Conservation (phyloP, 2,329 filamentous ascomycete genomes). For the Xylaria sp. region DNA sequence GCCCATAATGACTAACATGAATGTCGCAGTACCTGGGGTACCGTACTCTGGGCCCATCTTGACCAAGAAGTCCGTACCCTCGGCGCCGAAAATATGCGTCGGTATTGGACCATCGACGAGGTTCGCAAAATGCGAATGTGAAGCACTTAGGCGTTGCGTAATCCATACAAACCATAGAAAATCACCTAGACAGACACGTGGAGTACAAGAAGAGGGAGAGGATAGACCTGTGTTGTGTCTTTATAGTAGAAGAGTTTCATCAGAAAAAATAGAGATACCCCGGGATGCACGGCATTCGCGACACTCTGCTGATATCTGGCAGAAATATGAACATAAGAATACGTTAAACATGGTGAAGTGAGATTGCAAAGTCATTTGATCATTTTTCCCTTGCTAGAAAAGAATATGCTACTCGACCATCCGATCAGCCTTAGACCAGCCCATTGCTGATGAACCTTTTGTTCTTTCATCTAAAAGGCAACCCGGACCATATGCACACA, state of each 20-base stretch:
- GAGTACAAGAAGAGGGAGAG: background rate
- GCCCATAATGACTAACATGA: background rate
- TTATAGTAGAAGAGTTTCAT: background rate
- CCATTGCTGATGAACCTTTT: slow-evolving; percentile 41
- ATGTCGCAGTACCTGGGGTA: slow-evolving; percentile 66
- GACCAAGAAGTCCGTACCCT: slow-evolving; percentile 85
- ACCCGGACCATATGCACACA: slow-evolving; percentile 46
- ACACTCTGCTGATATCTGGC: background rate
- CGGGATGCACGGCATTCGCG: background rate
- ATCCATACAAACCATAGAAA: background rate
- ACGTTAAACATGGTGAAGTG: slow-evolving; percentile 12
- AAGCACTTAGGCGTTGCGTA: slow-evolving; percentile 1
- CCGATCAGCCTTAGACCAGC: slow-evolving; percentile 38
- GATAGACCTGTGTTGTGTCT: background rate
- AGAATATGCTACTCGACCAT: slow-evolving; percentile 38
- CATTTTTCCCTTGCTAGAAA: slow-evolving; percentile 39
- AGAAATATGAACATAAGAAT: background rate
- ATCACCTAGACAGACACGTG: background rate
- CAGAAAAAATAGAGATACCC: slow-evolving; percentile 12
- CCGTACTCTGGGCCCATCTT: slow-evolving; percentile 83
- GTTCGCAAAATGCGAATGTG: slow-evolving; percentile 76
- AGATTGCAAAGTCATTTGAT: slow-evolving; percentile 32
- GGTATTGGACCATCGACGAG: slow-evolving; percentile 82
- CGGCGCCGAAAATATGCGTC: slow-evolving; percentile 87
- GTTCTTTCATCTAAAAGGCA: slow-evolving; percentile 39